Percentiles rank a stretch among this genome's conserved stretches.
Evolutionary conservation across 306 rosid species (phyloP).

Genomic region (Castanea sativa): DNA sequence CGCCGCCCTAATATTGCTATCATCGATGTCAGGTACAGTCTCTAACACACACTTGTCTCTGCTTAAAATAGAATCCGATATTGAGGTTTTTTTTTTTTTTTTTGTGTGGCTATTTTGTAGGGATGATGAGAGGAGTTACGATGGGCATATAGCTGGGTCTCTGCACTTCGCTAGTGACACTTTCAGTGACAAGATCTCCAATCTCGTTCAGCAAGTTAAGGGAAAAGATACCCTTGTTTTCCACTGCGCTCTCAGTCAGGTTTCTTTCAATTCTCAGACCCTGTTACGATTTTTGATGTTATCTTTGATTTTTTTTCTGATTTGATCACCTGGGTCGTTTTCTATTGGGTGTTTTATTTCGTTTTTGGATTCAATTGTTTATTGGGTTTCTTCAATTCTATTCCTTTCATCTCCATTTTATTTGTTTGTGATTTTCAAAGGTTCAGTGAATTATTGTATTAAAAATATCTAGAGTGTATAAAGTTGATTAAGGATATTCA

Average conservation of each 20-base stretch:
- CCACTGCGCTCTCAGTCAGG: conserved; percentile 88
- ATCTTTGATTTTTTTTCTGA: background rate
- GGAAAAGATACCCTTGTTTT: conserved; percentile 88
- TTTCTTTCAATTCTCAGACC: background rate
- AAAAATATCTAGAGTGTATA: background rate
- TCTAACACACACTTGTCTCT: background rate
- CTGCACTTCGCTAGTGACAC: conserved; percentile 62
- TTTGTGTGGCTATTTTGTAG: conserved; percentile 12
- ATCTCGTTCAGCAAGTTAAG: conserved; percentile 56
- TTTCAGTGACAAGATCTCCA: conserved; percentile 57
- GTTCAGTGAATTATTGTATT: background rate
- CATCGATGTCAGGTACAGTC: conserved; percentile 54
- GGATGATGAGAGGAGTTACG: conserved; percentile 72
- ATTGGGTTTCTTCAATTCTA: background rate
- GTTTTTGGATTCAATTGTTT: background rate
- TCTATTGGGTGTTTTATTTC: background rate
- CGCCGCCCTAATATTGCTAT: conserved; percentile 58
- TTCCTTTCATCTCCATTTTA: background rate
- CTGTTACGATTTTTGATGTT: background rate
- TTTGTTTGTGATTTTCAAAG: background rate
- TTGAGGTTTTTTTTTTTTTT: background rate
- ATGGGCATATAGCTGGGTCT: conserved; percentile 78
- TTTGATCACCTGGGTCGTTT: too few species aligned
- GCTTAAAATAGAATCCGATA: too few species aligned
- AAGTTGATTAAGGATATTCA: background rate